Evolutionary conservation across 495 filamentous ascomycete species (phyloP), one percentile per base, ranked within the genome.

Genomic region (Aeminium ludgeri): DNA sequence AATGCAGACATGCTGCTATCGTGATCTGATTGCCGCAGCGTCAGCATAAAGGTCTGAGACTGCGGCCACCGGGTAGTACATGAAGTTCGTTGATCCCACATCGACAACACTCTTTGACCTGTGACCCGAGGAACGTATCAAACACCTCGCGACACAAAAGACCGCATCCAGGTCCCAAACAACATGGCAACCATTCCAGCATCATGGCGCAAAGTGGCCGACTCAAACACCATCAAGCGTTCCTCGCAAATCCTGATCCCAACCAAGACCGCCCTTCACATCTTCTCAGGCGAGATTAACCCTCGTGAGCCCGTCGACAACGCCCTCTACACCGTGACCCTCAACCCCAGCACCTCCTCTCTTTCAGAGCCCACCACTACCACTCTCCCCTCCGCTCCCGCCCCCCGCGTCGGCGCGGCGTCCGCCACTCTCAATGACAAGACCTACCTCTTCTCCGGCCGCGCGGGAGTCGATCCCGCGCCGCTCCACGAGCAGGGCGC

Each of bases 381-480:
- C 11, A 36, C 13, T 19, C 1, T 25, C 37, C 15, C 39, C 6
- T 1, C 30, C 6, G 10, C 35, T 30, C 65, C 70, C 11, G 51
- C 55, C 12, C 57, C 67, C 3, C 60, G 72, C 0, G 68, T 75
- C 3, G 72, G 72, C 1, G 53, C 66, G 10, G 63, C 71, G 5
- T 55, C 64, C 0, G 51, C 60, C 2, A 52, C 54, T 0, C 41
- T 72, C 1, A 52, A 64, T 44, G 57, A 56, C 7, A 64, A 57
- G 0, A 55, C 73, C 36, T 74, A 74, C 43, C 18, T 76, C 5
- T 76, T 73, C 54, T 70, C 65, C 13, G 73, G 71, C 7, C 64
- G 71, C 3, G 72, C 68, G 0, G 71, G 70, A 2, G 48, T 55
- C 20, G 66, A 58, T 20, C 72, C 72, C 69, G 52, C 63, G 1